Conservation (phyloP, 164 flowering plant species). For the Tetracentron sinense region DNA sequence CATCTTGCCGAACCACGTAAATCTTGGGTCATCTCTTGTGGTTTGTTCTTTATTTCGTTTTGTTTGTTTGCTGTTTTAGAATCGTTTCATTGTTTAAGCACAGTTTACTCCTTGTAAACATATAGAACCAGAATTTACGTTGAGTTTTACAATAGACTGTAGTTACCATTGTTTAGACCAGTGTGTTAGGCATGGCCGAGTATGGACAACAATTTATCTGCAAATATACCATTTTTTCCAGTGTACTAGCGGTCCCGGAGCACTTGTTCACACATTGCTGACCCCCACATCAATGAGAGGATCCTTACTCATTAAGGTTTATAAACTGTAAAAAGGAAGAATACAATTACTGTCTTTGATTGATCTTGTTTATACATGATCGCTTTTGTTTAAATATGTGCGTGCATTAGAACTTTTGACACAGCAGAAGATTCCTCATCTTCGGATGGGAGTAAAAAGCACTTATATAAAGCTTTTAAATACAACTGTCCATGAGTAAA, state of each 20-base stretch:
- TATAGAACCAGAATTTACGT: too few relatives aligned
- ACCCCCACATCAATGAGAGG: neutral
- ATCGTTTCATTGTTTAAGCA: too few relatives aligned
- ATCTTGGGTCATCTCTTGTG: too few relatives aligned
- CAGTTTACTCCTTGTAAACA: too few relatives aligned
- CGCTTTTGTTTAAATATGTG: constrained; percentile 3
- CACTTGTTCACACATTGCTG: neutral
- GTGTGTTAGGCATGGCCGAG: neutral
- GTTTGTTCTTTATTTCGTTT: too few relatives aligned
- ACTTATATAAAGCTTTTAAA: neutral
- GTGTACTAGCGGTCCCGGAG: constrained; percentile 1
- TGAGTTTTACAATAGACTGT: neutral
- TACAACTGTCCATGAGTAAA: too few relatives aligned
- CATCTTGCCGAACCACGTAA: too few relatives aligned
- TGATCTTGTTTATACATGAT: neutral
- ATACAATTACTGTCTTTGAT: constrained; percentile 1
- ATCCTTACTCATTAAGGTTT: neutral
- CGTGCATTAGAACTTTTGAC: constrained; percentile 11
- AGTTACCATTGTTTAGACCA: neutral
- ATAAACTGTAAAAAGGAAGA: neutral
- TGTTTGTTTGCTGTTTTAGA: too few relatives aligned
- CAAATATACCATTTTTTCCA: neutral
- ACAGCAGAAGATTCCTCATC: constrained; percentile 10
- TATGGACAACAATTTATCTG: neutral
- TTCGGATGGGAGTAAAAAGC: neutral